These are phyloP conservation scores for Akebia trifoliata DNA, from an alignment of 164 flowering plant species.

Conservation along the genomic window DNA sequence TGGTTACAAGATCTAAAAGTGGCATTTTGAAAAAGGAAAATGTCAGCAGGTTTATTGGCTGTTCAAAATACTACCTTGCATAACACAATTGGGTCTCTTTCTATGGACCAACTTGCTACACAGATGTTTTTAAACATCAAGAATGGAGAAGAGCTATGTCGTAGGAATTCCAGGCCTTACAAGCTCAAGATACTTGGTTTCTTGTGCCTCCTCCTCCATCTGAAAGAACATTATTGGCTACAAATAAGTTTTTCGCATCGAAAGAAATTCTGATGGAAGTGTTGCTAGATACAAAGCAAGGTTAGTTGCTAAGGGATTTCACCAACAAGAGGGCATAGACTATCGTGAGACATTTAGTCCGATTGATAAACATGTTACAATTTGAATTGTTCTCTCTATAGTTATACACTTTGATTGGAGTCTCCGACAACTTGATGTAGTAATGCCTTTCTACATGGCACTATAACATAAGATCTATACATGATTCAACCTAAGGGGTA, in stretches of 20 bases:
- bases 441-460: background rate
- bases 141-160: no score
- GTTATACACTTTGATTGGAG: background rate
- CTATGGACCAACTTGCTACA: no score
- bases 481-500: background rate
- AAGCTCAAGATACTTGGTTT: no score
- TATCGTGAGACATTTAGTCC: background rate
- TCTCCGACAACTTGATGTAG: background rate
- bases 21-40: background rate
- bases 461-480: background rate
- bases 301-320: background rate
- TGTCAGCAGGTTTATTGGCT: background rate
- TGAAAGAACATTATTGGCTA: background rate
- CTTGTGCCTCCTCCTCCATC: background rate
- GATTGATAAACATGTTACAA: background rate
- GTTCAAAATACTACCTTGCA: no score
- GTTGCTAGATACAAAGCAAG: background rate
- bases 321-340: background rate
- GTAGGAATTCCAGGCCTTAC: no score
- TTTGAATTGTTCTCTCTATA: background rate
- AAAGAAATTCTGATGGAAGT: background rate
- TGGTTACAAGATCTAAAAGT: no score
- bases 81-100: no score
- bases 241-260: no score
- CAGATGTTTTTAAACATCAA: no score